Conservation (phyloP, 192 early-diverging fungal species). For the Obelidium mucronatum region DNA sequence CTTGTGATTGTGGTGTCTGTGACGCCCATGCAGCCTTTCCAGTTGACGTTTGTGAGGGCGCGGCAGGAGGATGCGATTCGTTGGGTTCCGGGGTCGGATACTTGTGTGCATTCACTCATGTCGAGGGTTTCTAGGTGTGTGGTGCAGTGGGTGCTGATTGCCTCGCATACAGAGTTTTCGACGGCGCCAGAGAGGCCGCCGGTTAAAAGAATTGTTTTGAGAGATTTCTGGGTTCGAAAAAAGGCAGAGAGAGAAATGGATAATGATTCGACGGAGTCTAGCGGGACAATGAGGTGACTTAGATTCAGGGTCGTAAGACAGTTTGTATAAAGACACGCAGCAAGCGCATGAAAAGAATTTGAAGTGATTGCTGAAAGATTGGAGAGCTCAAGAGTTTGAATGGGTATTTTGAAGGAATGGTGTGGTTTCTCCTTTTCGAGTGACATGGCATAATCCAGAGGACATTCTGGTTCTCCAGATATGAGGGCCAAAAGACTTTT, state of each 20-base stretch:
- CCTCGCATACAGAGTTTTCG: background rate
- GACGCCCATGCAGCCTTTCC: slow-evolving; percentile 21
- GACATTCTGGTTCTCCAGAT: slow-evolving; percentile 4
- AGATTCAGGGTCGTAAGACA: slow-evolving; percentile 5
- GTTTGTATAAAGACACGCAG: background rate
- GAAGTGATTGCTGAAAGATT: background rate
- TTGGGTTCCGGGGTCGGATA: slow-evolving; percentile 18
- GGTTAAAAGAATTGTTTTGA: background rate
- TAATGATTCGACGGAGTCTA: background rate
- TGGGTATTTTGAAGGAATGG: background rate
- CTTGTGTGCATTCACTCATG: slow-evolving; percentile 1
- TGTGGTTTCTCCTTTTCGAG: no score
- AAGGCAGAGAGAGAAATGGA: background rate
- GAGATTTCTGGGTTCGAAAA: background rate
- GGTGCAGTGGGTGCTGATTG: slow-evolving; percentile 9
- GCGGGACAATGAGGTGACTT: background rate
- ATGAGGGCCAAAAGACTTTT: background rate
- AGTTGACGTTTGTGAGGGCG: slow-evolving; percentile 17
- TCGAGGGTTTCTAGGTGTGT: slow-evolving; percentile 18
- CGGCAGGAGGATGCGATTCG: slow-evolving; percentile 6
- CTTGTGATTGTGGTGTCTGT: slow-evolving; percentile 13
- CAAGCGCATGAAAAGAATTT: background rate
- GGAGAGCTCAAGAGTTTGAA: slow-evolving; percentile 17
- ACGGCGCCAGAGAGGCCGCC: slow-evolving; percentile 11
- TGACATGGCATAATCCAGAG: background rate